These are phyloP conservation scores for Xylaria multiplex DNA, from an alignment of 2,329 filamentous ascomycete genomes.

Conservation along the genomic window DNA sequence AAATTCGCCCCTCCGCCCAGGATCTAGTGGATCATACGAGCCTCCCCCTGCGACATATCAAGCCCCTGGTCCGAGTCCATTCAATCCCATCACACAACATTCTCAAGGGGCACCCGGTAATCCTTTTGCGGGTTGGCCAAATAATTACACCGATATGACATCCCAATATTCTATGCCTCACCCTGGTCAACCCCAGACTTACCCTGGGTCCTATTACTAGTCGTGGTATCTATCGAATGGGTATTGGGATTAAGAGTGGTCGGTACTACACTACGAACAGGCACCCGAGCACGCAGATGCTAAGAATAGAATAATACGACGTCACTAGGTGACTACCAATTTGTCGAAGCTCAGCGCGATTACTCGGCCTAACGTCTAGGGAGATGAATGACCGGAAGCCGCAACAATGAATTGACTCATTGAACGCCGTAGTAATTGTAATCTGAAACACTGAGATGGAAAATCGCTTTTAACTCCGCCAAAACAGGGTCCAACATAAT, in stretches of 20 bases:
- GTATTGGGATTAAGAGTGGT: not conserved
- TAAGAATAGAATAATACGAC: not conserved
- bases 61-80: constrained; percentile 40
- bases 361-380: not conserved
- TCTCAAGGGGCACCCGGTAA: constrained; percentile 33
- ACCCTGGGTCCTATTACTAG: constrained; percentile 35
- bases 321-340: not conserved
- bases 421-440: not conserved
- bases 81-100: constrained; percentile 44
- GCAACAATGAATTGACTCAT: not conserved
- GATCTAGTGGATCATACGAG: constrained; percentile 57
- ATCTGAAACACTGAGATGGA: not conserved
- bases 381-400: not conserved
- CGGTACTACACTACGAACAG: not conserved
- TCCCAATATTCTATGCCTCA: constrained; percentile 32
- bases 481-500: not conserved
- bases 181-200: constrained; percentile 29
- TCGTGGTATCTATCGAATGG: not conserved
- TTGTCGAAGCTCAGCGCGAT: not conserved
- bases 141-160: constrained; percentile 36
- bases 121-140: constrained; percentile 43
- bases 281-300: not conserved
- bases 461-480: not conserved
- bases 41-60: constrained; percentile 52
- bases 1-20: constrained; percentile 63